A percentile compares a stretch with the other conserved stretches of the same genome.
Evolutionary conservation across 1,284 basidiomycete species (phyloP).

Genomic region (Papiliotrema fonsecae): DNA sequence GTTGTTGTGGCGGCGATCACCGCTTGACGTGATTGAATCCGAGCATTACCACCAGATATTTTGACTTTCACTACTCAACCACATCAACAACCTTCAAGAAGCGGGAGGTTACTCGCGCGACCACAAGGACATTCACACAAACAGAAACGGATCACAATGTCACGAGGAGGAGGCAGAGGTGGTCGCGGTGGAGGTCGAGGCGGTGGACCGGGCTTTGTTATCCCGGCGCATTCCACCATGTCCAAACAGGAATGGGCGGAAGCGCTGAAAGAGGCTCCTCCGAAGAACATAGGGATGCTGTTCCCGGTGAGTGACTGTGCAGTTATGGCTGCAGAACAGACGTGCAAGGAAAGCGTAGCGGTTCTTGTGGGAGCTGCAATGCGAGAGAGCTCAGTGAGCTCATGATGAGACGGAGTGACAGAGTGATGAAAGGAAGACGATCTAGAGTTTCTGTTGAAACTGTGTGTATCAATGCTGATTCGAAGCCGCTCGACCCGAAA

Average conservation of each 20-base stretch:
- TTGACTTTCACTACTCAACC: not conserved
- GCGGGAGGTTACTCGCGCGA: not conserved
- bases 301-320: conserved; percentile 7
- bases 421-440: no score
- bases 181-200: conserved; percentile 8
- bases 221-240: not conserved
- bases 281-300: conserved; percentile 5
- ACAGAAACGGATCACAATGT: conserved; percentile 10
- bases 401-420: no score
- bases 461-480: no score
- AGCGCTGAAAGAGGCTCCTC: not conserved
- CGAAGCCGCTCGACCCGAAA: no score
- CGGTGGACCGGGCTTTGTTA: not conserved
- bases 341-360: no score
- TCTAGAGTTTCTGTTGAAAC: no score
- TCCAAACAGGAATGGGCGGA: not conserved
- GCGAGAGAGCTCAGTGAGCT: no score
- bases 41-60: not conserved
- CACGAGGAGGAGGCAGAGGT: conserved; percentile 24
- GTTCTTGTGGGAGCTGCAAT: no score
- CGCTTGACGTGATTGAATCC: not conserved
- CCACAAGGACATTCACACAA: not conserved
- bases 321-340: no score
- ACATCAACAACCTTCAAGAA: not conserved
- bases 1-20: no score